Percentiles rank a stretch among this genome's conserved stretches.
These are phyloP conservation scores for Aspergillus sclerotioniger DNA, from an alignment of 495 filamentous ascomycete species.

Conservation along the genomic window DNA sequence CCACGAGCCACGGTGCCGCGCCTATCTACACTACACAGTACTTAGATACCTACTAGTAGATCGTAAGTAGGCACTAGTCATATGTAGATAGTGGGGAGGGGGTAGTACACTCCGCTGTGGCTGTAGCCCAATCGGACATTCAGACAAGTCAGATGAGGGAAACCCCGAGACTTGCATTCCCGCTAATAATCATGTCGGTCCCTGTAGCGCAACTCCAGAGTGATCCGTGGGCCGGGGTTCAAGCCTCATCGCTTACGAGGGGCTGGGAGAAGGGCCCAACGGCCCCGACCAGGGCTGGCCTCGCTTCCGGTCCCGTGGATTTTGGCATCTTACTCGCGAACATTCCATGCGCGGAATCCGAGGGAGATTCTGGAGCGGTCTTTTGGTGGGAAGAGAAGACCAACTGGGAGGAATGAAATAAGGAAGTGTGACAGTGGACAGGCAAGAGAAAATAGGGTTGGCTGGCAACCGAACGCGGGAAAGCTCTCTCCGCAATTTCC, in stretches of 20 bases:
- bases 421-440: background rate
- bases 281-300: conserved; percentile 10
- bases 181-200: background rate
- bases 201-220: conserved; percentile 4
- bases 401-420: conserved; percentile 1
- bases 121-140: background rate
- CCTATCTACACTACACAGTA: background rate
- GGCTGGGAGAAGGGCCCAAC: conserved; percentile 1
- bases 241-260: background rate
- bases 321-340: background rate
- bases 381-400: background rate
- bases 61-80: too few relatives aligned
- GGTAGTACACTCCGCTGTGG: background rate
- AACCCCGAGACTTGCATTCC: background rate
- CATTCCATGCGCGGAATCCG: background rate
- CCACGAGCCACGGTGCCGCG: background rate
- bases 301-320: background rate
- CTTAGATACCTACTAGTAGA: too few relatives aligned
- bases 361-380: background rate
- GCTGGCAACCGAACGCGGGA: conserved; percentile 4
- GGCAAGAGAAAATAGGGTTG: conserved; percentile 6
- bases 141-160: background rate
- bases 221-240: background rate
- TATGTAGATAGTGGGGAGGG: too few relatives aligned
- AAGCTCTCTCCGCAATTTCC: conserved; percentile 29